Base-by-base conservation (phyloP, 1,139 yeast genomes). In the Hyphopichia fennica region DNA sequence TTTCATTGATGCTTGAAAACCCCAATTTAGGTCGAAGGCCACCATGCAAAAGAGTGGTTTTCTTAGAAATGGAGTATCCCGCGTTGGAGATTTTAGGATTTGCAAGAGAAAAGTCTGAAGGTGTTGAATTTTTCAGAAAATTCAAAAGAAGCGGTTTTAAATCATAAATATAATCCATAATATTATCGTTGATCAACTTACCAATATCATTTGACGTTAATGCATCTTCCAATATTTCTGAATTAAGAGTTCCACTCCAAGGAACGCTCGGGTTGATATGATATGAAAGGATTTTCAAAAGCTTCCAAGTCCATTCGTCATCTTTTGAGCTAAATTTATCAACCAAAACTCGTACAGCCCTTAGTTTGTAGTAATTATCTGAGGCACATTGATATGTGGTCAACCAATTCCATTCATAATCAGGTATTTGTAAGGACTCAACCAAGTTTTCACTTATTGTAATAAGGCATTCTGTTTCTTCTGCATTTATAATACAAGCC, bases 11-110 rank as follows among this genome's bases (percentile, higher is more conserved):
- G 1, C 60, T 52, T 10, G 60, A 52, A 39, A 53, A 57, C 4
- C 71, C 72, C 37, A 66, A 49, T 5, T 60, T 47, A 6, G 72
- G 70, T 19, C 57, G 48, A 4, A 64, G 46, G 2, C 64, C 65
- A 9, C 60, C 56, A 20, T 50, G 52, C 2, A 51, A 38, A 9
- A 25, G 13, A n/a, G 35, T 32, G 14, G 34, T n/a, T 4, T 42
- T 34, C 23, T 40, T 20, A 5, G 20, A 5, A 13, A 11, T 13
- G 35, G 44, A 23, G 23, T 42, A 40, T 23, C 45, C 45, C 14
- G 50, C 38, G 3, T 37, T 13, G 6, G 45, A 39, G n/a, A 45
- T 27, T 33, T 42, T 44, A 9, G 44, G 42, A 22, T 45, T 44
- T 6, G 45, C 27, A 18, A 35, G 29, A 6, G 46, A 40, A 15